Evolutionary conservation across 345 rosid genomes (phyloP), one percentile per base, ranked within the genome.

Genomic region (Linum tenue): DNA sequence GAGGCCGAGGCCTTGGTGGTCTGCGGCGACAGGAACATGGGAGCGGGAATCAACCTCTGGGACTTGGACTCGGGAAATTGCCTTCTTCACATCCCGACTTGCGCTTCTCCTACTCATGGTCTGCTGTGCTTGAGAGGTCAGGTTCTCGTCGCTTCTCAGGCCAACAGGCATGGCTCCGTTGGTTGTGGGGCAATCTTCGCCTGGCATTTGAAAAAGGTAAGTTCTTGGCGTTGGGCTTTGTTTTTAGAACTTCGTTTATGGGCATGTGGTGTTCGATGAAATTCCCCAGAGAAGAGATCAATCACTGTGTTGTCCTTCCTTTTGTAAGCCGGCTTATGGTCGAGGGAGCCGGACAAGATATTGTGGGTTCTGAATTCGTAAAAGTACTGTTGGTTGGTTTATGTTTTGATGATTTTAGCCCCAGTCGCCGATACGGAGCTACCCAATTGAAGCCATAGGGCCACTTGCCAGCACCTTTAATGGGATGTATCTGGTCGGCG

Each of bases 381-480:
- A 22, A 22, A 22, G 31, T 22, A 22, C 1, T 22, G 31, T 22
- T 31, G 3, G 38, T 63, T 22, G 2, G 36, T 63, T 12, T 41
- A 14, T 17, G 48, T 42, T 72, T 17, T 44, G 7, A 10, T 65
- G 53, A 22, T 74, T 65, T 53, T 70, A 83, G 84, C 79, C 82
- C 50, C 81, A 72, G 2, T 59, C 79, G 39, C 84, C 84, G 41
- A 55, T 62, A 16, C 66, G 81, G 37, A 80, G 79, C 76, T 80
- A 83, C 67, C 80, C 84, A 9, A 70, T 83, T 70, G 87, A 83
- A 72, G 78, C 81, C 36, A 72, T 83, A 5, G 82, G 82, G 11
- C 84, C 87, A 16, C 48, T 83, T 78, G 61, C 72, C 55, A 69
- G 75, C 73, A 76, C 84, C 62, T 74, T 59, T 64, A 81, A 80